These are phyloP conservation scores for Candida germanica DNA, from an alignment of 805 yeast genomes.

Conservation along the genomic window DNA sequence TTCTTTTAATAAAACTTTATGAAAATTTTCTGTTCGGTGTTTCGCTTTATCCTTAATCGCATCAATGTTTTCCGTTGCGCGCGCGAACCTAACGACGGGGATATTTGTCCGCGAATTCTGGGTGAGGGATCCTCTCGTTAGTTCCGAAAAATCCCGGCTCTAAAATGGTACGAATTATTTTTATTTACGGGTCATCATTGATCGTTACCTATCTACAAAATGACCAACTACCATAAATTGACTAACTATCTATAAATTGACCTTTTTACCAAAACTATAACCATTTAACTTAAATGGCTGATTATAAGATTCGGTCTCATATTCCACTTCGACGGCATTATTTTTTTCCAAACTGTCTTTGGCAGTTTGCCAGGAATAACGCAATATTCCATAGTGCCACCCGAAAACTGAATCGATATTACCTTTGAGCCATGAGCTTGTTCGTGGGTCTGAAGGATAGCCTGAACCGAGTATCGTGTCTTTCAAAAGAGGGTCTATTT, in stretches of 20 bases:
- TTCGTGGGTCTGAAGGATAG: constrained; percentile 89
- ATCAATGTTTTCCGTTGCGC: constrained; percentile 18
- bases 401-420: constrained; percentile 76
- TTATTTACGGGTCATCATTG: no score
- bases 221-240: no score
- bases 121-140: background rate
- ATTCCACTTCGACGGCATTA: constrained; percentile 53
- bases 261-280: constrained; percentile 5
- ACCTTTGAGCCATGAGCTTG: constrained; percentile 68
- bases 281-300: constrained; percentile 1
- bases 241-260: background rate
- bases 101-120: constrained; percentile 8
- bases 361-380: constrained; percentile 96
- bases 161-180: no score
- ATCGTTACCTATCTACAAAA: no score
- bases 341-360: constrained; percentile 61
- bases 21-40: constrained; percentile 4
- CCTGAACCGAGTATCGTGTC: constrained; percentile 73
- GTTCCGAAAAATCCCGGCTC: no score
- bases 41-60: constrained; percentile 13
- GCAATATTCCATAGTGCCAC: constrained; percentile 68
- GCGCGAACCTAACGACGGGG: constrained; percentile 5
- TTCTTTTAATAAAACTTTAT: background rate
- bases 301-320: constrained; percentile 41
- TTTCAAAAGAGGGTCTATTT: constrained; percentile 24